Conservation (phyloP, 1,284 basidiomycete species). For the Microstroma glucosiphilum region DNA sequence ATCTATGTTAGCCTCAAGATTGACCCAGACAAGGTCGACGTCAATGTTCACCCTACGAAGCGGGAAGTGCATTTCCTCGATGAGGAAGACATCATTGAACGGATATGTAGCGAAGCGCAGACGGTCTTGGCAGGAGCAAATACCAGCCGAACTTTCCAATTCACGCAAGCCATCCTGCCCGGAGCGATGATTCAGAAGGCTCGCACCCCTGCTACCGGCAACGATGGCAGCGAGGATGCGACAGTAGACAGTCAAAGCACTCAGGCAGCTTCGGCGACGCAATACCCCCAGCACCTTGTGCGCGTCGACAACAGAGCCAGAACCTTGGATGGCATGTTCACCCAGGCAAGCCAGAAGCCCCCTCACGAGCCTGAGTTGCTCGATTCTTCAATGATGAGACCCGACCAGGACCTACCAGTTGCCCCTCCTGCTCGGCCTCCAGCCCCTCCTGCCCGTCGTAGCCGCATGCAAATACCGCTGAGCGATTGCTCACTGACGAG, state of each 20-base stretch:
- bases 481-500: slow-evolving; percentile 75
- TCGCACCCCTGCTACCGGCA: background rate
- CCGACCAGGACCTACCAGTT: no score
- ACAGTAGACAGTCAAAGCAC: background rate
- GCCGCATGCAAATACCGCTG: slow-evolving; percentile 60
- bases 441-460: background rate
- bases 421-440: background rate
- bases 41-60: slow-evolving; percentile 98
- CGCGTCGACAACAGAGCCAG: slow-evolving; percentile 79
- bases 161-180: slow-evolving; percentile 20
- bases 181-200: slow-evolving; percentile 5
- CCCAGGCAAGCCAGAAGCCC: background rate
- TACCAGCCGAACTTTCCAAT: slow-evolving; percentile 38
- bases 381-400: background rate
- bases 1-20: slow-evolving; percentile 83
- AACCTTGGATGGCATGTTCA: slow-evolving; percentile 72
- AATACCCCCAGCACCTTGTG: slow-evolving; percentile 77
- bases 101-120: slow-evolving; percentile 57
- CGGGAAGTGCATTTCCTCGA: slow-evolving; percentile 91
- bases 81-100: slow-evolving; percentile 79
- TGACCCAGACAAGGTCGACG: slow-evolving; percentile 81
- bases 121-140: slow-evolving; percentile 30
- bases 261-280: background rate
- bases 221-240: background rate
- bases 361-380: background rate